Base-by-base conservation (phyloP, 2,329 filamentous ascomycete species). In the Stemphylium beticola region DNA sequence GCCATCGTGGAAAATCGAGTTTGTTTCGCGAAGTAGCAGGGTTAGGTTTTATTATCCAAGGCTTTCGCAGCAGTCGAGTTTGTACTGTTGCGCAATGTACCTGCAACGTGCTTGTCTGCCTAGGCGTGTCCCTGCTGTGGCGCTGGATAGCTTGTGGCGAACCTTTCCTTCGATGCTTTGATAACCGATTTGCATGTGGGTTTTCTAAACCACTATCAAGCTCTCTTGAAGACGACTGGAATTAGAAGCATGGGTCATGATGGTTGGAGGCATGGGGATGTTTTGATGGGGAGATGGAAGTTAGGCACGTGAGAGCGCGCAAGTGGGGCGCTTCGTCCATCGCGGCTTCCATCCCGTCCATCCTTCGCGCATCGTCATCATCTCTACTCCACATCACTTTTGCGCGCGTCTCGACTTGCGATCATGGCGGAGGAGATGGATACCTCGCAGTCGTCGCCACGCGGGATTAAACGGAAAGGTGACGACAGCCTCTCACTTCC, bases 391-490 rank as follows among this genome's bases (percentile, higher is more conserved):
- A n/a, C 24, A 9, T n/a, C 10, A 8, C 26, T 55, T 26, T 44
- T 54, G 7, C 54, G 41, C 33, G 26, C 26, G 31, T 20, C 32
- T n/a, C 14, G 4, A 6, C 15, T 5, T 14, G 9, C 14, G 31
- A 55, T 11, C 4, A 75, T 75, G 71, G 52, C 58, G 7, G 68
- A 72, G 34, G 58, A 65, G 0, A 75, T 73, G 68, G 67, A 75
- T 1, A 46, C 67, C 17, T 65, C 64, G 3, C 49, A 55, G 15
- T 38, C 65, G 4, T 64, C 68, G 36, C 72, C 72, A 14, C 71
- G 71, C 11, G 73, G 70, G 7, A 74, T 67, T 14, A 76, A 76
- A 55, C 61, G 74, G 37, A 74, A 73, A 56, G 71, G 66, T 42
- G 72, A 75, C 38, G 71, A 72, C 20, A 64, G 61, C 45, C 53